phyloP scores from a whole-genome alignment of 2,329 filamentous ascomycete genomes.

The Sporothrix dimorphospora region DNA sequence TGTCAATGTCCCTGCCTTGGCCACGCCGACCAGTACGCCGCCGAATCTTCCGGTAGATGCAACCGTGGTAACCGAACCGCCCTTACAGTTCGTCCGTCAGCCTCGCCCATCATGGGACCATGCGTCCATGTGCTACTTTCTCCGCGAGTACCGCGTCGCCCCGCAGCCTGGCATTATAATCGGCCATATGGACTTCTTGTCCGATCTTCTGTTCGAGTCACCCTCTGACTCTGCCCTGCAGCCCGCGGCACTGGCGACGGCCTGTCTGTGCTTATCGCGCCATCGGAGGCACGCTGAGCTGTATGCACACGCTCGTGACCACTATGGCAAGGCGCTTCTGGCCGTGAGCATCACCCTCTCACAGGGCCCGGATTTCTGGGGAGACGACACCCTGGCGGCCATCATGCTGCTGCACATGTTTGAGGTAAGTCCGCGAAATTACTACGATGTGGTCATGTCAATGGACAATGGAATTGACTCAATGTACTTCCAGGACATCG shows the following conservation, averaged over 20 bases:
- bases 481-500: not conserved
- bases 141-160: slow-evolving; percentile 1
- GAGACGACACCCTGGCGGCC: slow-evolving; percentile 1
- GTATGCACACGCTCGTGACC: not conserved
- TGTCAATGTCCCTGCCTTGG: not conserved
- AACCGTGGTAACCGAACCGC: not conserved
- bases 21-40: not conserved
- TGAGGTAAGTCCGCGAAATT: not conserved
- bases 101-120: slow-evolving; percentile 11
- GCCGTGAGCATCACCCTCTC: not conserved
- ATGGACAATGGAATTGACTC: not conserved
- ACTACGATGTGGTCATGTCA: too few species aligned
- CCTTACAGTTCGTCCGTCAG: not conserved
- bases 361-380: not conserved
- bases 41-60: not conserved
- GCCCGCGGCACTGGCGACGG: not conserved
- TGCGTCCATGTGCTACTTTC: slow-evolving; percentile 7
- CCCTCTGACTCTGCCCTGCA: not conserved
- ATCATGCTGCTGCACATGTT: slow-evolving; percentile 18
- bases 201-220: slow-evolving; percentile 1
- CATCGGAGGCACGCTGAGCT: not conserved
- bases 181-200: slow-evolving; percentile 19
- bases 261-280: slow-evolving; percentile 14
- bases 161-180: slow-evolving; percentile 1
- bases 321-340: slow-evolving; percentile 7